Evolutionary conservation across 106 monocot genomes (phyloP), one percentile per base, ranked within the genome.

Genomic region (Cymbidium sinense): DNA sequence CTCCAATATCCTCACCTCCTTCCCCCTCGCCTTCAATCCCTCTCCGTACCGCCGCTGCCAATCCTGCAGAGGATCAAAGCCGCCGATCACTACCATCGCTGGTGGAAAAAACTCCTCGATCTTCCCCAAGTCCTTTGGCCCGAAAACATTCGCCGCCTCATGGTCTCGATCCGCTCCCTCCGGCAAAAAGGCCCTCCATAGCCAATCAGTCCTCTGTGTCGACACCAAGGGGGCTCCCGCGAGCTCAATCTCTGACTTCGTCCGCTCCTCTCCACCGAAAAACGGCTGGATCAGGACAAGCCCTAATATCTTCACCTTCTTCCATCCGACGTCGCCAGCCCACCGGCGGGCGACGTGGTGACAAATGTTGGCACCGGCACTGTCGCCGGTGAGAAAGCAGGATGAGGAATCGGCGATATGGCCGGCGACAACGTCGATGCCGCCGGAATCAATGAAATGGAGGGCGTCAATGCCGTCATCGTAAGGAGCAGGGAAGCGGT

Each of bases 341-440:
- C 18, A 79, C 65, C 81, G 85, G 27, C 70, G 69, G 10, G 87
- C 87, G 73, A 89, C 64, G 44, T 82, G 77, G 78, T 93, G 90
- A 7, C 58, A 79, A 7, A 91, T 88, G 77, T 90, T 90, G 4
- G 80, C 93, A 5, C 90, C 86, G 5, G 85, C 85, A 35, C 89
- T 88, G 47, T 90, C 93, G 0, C 87, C 89, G 33, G 82, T 81
- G 25, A 89, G 55, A 74, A 86, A 86, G 23, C 88, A 44, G 17
- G 69, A 78, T 17, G 29, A 43, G n/a, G 69, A 64, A 73, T 91
- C 89, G 5, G 73, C 80, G 80, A 84, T 79, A 23, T 82, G 74
- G 34, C 74, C 29, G 17, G 84, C 4, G 84, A 84, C 86, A 1
- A 50, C 21, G 29, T 89, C 89, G n/a, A 73, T 28, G 70, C 77